phyloP scores from a whole-genome alignment of 371 early-diverging fungal species.

The Haplosporangium sp. region DNA sequence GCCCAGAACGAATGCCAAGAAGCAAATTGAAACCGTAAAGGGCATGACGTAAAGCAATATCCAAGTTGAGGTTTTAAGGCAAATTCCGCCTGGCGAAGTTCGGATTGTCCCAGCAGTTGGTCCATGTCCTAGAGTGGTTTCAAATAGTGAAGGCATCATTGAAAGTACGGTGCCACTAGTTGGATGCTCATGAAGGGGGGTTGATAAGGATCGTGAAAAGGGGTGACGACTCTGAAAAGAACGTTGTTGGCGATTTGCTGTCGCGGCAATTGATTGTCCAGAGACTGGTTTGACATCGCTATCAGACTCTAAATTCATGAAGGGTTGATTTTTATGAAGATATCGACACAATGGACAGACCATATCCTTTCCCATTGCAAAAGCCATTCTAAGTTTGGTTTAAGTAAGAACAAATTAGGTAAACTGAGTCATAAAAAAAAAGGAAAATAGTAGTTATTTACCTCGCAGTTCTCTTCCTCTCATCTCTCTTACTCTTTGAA shows the following conservation, averaged over 20 bases:
- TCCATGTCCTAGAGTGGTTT: slow-evolving; percentile 35
- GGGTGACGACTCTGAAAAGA: slow-evolving; percentile 12
- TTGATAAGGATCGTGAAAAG: slow-evolving; percentile 4
- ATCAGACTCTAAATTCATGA: slow-evolving; percentile 32
- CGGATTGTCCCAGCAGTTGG: slow-evolving; percentile 38
- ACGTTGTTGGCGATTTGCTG: slow-evolving; percentile 1
- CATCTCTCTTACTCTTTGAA: not conserved
- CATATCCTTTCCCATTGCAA: slow-evolving; percentile 46
- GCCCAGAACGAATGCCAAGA: slow-evolving; percentile 35
- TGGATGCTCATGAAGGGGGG: slow-evolving; percentile 38
- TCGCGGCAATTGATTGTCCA: not conserved
- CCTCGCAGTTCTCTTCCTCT: not conserved
- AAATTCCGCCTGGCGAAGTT: slow-evolving; percentile 35
- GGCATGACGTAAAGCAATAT: slow-evolving; percentile 37
- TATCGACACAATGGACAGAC: slow-evolving; percentile 45
- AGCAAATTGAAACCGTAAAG: slow-evolving; percentile 27
- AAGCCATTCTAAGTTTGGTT: slow-evolving; percentile 31
- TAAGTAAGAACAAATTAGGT: not conserved
- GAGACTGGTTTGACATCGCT: slow-evolving; percentile 17
- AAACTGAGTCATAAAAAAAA: not conserved
- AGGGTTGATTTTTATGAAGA: slow-evolving; percentile 44
- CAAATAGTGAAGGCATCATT: slow-evolving; percentile 51
- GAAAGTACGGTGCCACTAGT: slow-evolving; percentile 48
- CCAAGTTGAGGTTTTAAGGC: slow-evolving; percentile 42
- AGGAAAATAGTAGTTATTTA: too few species aligned